A percentile compares a stretch with the other conserved stretches of the same genome.
Conservation (phyloP, 441 rosid genomes). For the Aquilaria agallochum region DNA sequence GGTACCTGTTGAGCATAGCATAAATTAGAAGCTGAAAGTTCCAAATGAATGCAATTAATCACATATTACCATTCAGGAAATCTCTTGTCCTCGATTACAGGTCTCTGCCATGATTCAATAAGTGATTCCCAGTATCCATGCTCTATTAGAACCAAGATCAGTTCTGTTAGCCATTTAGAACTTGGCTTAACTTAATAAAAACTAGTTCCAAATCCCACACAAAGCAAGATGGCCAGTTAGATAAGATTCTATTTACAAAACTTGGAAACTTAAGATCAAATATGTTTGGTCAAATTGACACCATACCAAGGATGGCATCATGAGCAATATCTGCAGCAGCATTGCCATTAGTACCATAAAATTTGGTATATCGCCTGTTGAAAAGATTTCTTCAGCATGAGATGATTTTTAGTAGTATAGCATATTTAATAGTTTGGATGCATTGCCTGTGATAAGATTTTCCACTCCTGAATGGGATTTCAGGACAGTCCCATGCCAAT, state of each 20-base stretch:
- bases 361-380: constrained; percentile 80
- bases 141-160: constrained; percentile 23
- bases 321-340: constrained; percentile 76
- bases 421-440: not conserved
- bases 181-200: too few species aligned
- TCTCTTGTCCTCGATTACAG: constrained; percentile 82
- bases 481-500: constrained; percentile 95
- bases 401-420: not conserved
- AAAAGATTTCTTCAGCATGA: constrained; percentile 17
- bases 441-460: constrained; percentile 69
- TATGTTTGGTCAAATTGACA: too few species aligned
- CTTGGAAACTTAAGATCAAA: too few species aligned
- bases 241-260: too few species aligned
- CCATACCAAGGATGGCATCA: constrained; percentile 76
- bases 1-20: constrained; percentile 53
- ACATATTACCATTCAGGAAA: constrained; percentile 76
- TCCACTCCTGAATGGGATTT: constrained; percentile 53
- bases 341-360: constrained; percentile 67
- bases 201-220: too few species aligned
- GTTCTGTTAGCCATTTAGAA: too few species aligned
- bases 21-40: constrained; percentile 8
- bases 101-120: constrained; percentile 90
- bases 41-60: constrained; percentile 1
- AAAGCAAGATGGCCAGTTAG: too few species aligned
- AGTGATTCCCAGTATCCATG: constrained; percentile 76